Conservation (phyloP, 2,329 filamentous ascomycete species). For the Phialocephala sp. region DNA sequence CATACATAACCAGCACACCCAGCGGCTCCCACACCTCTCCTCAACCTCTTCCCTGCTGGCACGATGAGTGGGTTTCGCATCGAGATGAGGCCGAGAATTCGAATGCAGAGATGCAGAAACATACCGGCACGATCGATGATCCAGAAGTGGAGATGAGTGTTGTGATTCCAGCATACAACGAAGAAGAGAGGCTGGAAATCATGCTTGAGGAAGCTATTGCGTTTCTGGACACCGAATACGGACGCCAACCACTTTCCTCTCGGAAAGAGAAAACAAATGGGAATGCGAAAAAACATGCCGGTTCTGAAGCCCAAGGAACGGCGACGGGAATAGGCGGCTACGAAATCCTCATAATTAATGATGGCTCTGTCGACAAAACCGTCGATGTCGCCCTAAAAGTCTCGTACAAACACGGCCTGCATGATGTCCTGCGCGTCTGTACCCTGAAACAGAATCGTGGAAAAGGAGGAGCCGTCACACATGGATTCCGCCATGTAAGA, state of each 20-base stretch:
- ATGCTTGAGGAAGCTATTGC: slow-evolving; percentile 91
- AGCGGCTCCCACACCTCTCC: slow-evolving; percentile 61
- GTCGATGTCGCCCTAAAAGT: slow-evolving; percentile 81
- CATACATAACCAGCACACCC: slow-evolving; percentile 76
- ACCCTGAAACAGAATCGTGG: slow-evolving; percentile 82
- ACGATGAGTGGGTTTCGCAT: slow-evolving; percentile 73
- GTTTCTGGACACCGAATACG: slow-evolving; percentile 81
- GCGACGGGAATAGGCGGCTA: slow-evolving; percentile 63
- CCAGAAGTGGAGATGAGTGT: slow-evolving; percentile 87
- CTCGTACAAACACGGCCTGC: slow-evolving; percentile 72
- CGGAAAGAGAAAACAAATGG: slow-evolving; percentile 43
- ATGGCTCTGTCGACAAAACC: slow-evolving; percentile 85
- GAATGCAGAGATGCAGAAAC: slow-evolving; percentile 40
- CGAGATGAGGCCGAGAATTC: slow-evolving; percentile 54
- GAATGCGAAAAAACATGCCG: slow-evolving; percentile 40
- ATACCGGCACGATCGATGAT: slow-evolving; percentile 67
- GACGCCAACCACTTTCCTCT: slow-evolving; percentile 46
- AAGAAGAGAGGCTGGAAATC: slow-evolving; percentile 79
- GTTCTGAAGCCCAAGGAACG: neutral
- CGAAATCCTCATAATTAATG: slow-evolving; percentile 91
- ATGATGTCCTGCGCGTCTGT: slow-evolving; percentile 82
- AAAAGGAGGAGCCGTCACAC: slow-evolving; percentile 93
- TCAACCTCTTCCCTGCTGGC: slow-evolving; percentile 81
- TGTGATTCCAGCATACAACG: slow-evolving; percentile 95
- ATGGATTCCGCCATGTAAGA: slow-evolving; percentile 90